Evolutionary conservation across 2,329 filamentous ascomycete species (phyloP), one percentile per base, ranked within the genome.

Genomic region (Aspergillus alliaceus): DNA sequence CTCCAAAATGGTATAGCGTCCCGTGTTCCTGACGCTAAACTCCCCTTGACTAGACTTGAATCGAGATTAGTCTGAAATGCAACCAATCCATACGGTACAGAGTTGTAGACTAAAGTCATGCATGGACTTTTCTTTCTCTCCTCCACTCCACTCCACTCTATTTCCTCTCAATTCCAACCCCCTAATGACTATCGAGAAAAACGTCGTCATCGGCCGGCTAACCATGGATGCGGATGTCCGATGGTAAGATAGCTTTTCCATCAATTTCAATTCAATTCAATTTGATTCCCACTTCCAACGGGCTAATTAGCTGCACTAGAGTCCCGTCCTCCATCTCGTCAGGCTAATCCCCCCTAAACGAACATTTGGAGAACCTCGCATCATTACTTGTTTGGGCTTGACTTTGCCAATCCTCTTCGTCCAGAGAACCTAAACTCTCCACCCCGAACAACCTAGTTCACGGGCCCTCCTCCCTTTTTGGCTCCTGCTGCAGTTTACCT

Each of bases 331-430:
- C n/a, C n/a, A n/a, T n/a, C n/a, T n/a, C n/a, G n/a, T n/a, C n/a
- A n/a, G n/a, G n/a, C n/a, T n/a, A n/a, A n/a, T n/a, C n/a, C 24
- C 40, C 40, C 24, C 24, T 27, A 44, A n/a, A 44, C 15, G 24
- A 27, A n/a, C n/a, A 27, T 27, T 18, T 5, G 24, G 25, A 44
- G 40, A n/a, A 22, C 15, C 24, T 32, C 57, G 14, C 54, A 64
- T 64, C 62, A 32, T 63, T 63, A 62, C 61, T 60, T 34, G 24
- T 62, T 64, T 56, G 32, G 60, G 61, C 50, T 55, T 56, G 59
- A 57, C 61, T 53, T 55, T 56, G 56, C 59, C 60, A 54, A 60
- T 56, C 54, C 50, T 54, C 51, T 48, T 32, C 44, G 44, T 51
- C 53, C 58, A 56, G 56, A 54, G 54, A 56, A 51, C n/a, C 59